phyloP scores from a whole-genome alignment of 129 eudicot genomes.

The Pulicaria dysenterica region DNA sequence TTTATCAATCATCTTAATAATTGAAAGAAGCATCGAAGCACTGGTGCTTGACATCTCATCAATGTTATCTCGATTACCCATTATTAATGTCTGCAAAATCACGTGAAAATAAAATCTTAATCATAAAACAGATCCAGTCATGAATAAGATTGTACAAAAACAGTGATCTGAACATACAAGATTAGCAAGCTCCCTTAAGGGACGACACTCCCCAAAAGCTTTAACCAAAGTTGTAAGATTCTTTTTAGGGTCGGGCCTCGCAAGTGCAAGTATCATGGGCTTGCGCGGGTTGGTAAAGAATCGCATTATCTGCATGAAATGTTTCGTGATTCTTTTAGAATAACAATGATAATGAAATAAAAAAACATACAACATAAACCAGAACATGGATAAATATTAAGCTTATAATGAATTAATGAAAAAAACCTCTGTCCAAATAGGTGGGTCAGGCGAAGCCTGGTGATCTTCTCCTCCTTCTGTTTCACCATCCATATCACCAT shows the following conservation, averaged over 20 bases:
- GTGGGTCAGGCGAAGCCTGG: conserved; percentile 82
- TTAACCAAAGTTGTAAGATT: conserved; percentile 90
- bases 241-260: conserved; percentile 99
- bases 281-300: conserved; percentile 97
- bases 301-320: conserved; percentile 81
- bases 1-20: conserved; percentile 77
- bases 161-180: conserved; percentile 51
- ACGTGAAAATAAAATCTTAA: background rate
- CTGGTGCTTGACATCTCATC: conserved; percentile 49
- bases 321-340: conserved; percentile 10
- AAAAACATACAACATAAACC: background rate
- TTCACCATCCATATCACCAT: conserved; percentile 90
- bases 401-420: background rate
- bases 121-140: background rate
- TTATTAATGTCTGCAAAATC: conserved; percentile 40
- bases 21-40: conserved; percentile 45
- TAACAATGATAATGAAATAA: background rate
- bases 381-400: background rate
- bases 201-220: conserved; percentile 99
- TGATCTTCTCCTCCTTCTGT: conserved; percentile 80
- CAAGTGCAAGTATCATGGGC: conserved; percentile 99
- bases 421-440: conserved; percentile 92
- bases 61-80: conserved; percentile 48
- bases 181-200: conserved; percentile 95
- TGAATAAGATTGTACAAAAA: conserved; percentile 1